Conservation (phyloP, 352 stramenopile species). For the Globisporangium cylindrosporum region DNA sequence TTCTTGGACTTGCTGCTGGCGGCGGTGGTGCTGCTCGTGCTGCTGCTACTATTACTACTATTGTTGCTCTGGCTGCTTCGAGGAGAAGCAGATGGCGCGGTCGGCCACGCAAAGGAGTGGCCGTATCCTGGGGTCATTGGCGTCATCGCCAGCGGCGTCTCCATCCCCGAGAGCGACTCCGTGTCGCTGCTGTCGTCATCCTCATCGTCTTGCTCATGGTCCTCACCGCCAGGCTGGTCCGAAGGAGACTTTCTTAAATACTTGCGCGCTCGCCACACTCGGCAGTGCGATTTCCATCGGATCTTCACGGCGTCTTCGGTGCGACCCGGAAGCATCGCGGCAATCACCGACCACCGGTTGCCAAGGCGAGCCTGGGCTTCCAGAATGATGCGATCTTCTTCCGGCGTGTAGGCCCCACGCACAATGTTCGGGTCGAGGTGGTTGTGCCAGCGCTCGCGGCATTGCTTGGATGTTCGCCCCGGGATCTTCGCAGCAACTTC, state of each 20-base stretch:
- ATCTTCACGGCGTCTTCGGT: conserved; percentile 93
- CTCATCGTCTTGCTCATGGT: conserved; percentile 1
- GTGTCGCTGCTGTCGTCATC: conserved; percentile 15
- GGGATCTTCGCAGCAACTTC: conserved; percentile 85
- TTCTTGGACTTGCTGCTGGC: background rate
- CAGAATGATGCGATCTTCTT: conserved; percentile 88
- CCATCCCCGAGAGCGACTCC: conserved; percentile 21
- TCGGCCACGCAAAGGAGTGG: conserved; percentile 17
- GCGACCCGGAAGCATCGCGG: conserved; percentile 79
- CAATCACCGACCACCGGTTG: conserved; percentile 91
- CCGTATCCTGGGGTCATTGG: conserved; percentile 18
- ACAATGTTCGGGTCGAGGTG: conserved; percentile 87
- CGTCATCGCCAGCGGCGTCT: conserved; percentile 19
- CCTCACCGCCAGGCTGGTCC: conserved; percentile 12
- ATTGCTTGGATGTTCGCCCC: conserved; percentile 88
- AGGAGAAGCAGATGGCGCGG: background rate
- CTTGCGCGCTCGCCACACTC: conserved; percentile 77
- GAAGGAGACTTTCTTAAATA: conserved; percentile 65
- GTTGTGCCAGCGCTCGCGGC: conserved; percentile 89
- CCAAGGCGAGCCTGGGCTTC: conserved; percentile 81
- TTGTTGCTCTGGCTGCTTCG: background rate
- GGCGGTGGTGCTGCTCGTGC: background rate
- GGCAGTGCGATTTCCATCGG: conserved; percentile 89
- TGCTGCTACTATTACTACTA: background rate
- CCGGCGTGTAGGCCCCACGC: conserved; percentile 81